Conservation (phyloP, 2,329 filamentous ascomycete species). For the Alternaria arbusti region DNA sequence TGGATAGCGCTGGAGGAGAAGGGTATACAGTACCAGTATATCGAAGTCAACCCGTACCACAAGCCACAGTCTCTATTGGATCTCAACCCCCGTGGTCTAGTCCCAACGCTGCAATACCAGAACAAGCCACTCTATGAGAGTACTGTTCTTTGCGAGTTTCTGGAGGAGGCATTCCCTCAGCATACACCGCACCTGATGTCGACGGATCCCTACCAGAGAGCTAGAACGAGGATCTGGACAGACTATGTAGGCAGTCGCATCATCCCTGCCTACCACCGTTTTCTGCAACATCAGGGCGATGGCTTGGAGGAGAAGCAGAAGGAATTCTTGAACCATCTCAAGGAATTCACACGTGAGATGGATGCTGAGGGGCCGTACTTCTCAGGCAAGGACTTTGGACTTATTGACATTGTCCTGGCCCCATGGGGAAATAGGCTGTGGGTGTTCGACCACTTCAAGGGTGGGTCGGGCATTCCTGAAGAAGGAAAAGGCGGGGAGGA, state of each 20-base stretch:
- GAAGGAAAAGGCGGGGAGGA: constrained; percentile 59
- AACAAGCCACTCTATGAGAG: constrained; percentile 74
- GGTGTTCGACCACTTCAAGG: constrained; percentile 77
- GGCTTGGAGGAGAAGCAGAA: constrained; percentile 59
- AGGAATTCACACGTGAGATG: constrained; percentile 68
- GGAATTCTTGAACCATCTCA: constrained; percentile 66
- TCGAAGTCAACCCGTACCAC: constrained; percentile 73
- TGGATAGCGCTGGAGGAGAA: constrained; percentile 80
- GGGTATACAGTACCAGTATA: constrained; percentile 73
- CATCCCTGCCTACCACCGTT: constrained; percentile 72
- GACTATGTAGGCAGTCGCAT: constrained; percentile 73
- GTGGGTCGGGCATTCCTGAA: constrained; percentile 58
- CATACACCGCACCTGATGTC: constrained; percentile 63
- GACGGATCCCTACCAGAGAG: constrained; percentile 66
- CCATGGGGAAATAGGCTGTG: constrained; percentile 77
- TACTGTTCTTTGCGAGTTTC: constrained; percentile 74
- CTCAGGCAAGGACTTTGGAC: constrained; percentile 65
- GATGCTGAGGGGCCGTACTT: constrained; percentile 70
- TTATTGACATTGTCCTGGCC: constrained; percentile 74
- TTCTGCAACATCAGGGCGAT: constrained; percentile 51
- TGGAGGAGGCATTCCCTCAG: constrained; percentile 72
- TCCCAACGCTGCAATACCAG: constrained; percentile 69
- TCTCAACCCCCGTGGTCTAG: constrained; percentile 76
- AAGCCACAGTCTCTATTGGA: constrained; percentile 72
- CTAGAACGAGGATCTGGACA: constrained; percentile 73